phyloP scores from a whole-genome alignment of 768 basidiomycete genomes.

The Lepiota venenata region DNA sequence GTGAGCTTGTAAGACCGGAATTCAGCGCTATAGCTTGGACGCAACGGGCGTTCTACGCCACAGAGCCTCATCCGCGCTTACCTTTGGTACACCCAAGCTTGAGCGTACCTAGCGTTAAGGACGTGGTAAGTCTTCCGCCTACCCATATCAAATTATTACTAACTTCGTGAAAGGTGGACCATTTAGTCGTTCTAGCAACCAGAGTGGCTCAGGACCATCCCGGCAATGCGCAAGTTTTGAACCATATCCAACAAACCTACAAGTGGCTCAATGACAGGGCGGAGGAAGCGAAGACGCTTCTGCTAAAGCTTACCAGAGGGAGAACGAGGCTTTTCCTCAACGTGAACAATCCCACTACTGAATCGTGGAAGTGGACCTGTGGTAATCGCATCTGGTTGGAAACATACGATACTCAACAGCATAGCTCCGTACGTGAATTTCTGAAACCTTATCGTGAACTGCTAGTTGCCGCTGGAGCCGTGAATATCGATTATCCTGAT shows the following conservation, averaged over 20 bases:
- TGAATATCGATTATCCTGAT: conserved; percentile 21
- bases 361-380: conserved; percentile 35
- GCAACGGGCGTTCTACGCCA: conserved; percentile 16
- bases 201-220: conserved; percentile 14
- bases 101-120: conserved; percentile 15
- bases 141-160: neutral
- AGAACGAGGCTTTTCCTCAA: conserved; percentile 40
- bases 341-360: conserved; percentile 32
- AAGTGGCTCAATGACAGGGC: conserved; percentile 18
- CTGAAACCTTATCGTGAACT: conserved; percentile 29
- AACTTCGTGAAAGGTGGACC: conserved; percentile 12
- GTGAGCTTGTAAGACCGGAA: conserved; percentile 14
- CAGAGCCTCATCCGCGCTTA: conserved; percentile 13
- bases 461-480: conserved; percentile 29
- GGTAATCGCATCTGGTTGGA: conserved; percentile 38
- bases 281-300: neutral
- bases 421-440: conserved; percentile 30
- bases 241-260: conserved; percentile 21
- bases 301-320: conserved; percentile 6
- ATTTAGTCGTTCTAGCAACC: conserved; percentile 15
- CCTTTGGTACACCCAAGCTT: conserved; percentile 15
- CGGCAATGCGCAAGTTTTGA: conserved; percentile 6
- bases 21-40: conserved; percentile 23
- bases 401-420: conserved; percentile 23
- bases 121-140: conserved; percentile 18